Percentiles rank a stretch among this genome's conserved stretches.
Conservation (phyloP, 805 yeast species). For the Lachancea kluyveri region DNA sequence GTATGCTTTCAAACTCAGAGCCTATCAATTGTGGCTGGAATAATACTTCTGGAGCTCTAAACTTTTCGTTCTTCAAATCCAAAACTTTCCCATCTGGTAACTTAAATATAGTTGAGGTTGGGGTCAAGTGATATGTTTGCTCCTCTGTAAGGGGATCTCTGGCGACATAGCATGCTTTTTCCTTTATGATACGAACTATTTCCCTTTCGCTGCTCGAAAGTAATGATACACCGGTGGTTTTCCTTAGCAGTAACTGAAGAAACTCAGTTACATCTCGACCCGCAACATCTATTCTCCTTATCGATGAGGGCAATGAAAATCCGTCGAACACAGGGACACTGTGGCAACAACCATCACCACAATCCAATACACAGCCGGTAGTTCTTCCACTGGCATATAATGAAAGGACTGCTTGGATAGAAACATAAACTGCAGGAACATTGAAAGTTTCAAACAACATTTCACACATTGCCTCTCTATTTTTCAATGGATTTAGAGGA, state of each 20-base stretch:
- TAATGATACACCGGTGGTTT: conserved; percentile 55
- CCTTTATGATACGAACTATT: conserved; percentile 72
- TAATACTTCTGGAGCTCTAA: conserved; percentile 72
- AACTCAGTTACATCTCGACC: conserved; percentile 83
- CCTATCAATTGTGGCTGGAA: conserved; percentile 78
- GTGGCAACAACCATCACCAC: conserved; percentile 91
- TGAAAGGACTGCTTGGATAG: conserved; percentile 84
- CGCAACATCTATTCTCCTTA: conserved; percentile 71
- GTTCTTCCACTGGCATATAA: conserved; percentile 86
- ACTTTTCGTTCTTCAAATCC: conserved; percentile 59
- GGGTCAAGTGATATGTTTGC: conserved; percentile 32
- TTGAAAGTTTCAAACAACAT: conserved; percentile 88
- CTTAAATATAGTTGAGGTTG: conserved; percentile 36
- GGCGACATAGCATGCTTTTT: conserved; percentile 62
- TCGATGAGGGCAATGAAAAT: conserved; percentile 66
- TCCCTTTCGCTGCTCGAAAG: conserved; percentile 76
- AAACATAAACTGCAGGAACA: conserved; percentile 90
- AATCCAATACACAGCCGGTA: conserved; percentile 82
- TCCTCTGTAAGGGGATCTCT: conserved; percentile 53
- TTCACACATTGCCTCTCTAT: conserved; percentile 86
- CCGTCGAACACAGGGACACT: conserved; percentile 90
- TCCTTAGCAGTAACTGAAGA: conserved; percentile 61
- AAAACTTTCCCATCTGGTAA: conserved; percentile 83
- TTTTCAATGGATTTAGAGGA: conserved; percentile 77
- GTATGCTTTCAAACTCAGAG: conserved; percentile 63